A percentile compares a stretch with the other conserved stretches of the same genome.
Conservation (phyloP, 768 basidiomycete species). For the Rhizopogon roseolus region DNA sequence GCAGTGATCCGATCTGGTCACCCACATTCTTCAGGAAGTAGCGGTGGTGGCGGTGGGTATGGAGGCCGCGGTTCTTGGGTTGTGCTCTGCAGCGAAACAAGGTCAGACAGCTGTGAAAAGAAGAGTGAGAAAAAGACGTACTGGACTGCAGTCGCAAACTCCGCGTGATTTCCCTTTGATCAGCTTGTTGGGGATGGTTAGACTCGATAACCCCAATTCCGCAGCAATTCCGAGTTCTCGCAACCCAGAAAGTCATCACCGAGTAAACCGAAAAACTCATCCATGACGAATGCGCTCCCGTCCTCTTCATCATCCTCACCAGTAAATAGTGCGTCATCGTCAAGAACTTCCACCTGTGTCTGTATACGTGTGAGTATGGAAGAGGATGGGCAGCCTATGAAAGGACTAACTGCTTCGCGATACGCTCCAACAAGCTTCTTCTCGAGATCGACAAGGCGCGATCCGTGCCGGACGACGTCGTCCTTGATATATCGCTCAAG, state of each 20-base stretch:
- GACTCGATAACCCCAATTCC: conserved; percentile 74
- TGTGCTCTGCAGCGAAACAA: conserved; percentile 38
- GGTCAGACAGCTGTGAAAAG: background rate
- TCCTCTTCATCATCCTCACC: conserved; percentile 59
- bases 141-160: conserved; percentile 37
- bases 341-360: conserved; percentile 39
- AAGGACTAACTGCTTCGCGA: conserved; percentile 63
- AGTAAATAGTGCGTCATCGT: conserved; percentile 50
- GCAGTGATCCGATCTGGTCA: conserved; percentile 82
- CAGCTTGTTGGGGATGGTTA: conserved; percentile 74
- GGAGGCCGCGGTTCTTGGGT: conserved; percentile 74
- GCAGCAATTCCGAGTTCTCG: conserved; percentile 83
- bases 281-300: conserved; percentile 67
- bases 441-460: conserved; percentile 72
- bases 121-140: conserved; percentile 31
- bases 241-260: conserved; percentile 91
- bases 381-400: background rate
- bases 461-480: conserved; percentile 80
- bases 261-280: conserved; percentile 81
- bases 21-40: conserved; percentile 66
- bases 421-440: conserved; percentile 87
- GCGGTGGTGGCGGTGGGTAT: conserved; percentile 81
- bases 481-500: conserved; percentile 87
- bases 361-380: conserved; percentile 7
- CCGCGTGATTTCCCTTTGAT: conserved; percentile 58